These are phyloP conservation scores for Pseudogymnoascus sp. DNA, from an alignment of 2,329 filamentous ascomycete species.

Conservation along the genomic window DNA sequence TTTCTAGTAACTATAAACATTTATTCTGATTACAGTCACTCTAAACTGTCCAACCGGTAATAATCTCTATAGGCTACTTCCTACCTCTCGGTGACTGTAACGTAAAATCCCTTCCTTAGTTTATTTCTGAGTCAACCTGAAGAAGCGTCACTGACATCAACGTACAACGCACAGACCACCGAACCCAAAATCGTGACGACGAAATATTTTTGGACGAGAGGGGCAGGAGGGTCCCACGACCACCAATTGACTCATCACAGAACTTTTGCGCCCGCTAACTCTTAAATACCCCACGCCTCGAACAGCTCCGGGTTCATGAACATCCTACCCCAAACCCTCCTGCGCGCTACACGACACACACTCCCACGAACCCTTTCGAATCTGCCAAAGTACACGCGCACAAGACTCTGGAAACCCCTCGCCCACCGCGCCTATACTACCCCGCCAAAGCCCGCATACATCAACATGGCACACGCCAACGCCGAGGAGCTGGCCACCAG, in stretches of 20 bases:
- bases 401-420: background rate
- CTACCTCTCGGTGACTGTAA: background rate
- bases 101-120: background rate
- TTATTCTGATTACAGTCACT: background rate
- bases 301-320: conserved; percentile 1
- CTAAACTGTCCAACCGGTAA: background rate
- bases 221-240: background rate
- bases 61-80: background rate
- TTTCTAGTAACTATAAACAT: background rate
- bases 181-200: background rate
- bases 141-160: background rate
- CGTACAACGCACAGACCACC: background rate
- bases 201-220: conserved; percentile 4
- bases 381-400: background rate
- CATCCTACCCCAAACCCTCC: conserved; percentile 1
- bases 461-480: conserved; percentile 7
- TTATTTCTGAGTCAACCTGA: background rate
- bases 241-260: background rate
- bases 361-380: background rate
- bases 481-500: conserved; percentile 11
- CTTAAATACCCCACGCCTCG: background rate
- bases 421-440: conserved; percentile 2
- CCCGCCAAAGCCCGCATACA: background rate
- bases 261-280: conserved; percentile 5
- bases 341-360: conserved; percentile 2